Conservation (phyloP, 305 asterid genomes). For the Fraxinus sp. region DNA sequence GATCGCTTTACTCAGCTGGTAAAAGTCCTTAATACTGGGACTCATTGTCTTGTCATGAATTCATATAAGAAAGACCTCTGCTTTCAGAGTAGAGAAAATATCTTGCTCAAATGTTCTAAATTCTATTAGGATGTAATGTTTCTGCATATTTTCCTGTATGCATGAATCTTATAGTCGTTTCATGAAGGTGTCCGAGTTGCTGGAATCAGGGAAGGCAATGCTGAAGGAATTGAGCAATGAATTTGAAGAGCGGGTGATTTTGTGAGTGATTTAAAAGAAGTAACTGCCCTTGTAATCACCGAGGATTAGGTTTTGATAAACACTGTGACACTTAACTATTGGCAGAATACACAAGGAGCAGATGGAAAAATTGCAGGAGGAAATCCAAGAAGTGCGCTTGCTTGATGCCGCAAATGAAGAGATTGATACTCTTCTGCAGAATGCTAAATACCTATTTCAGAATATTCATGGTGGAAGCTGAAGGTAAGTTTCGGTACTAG, state of each 20-base stretch:
- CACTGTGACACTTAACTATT: conserved; percentile 23
- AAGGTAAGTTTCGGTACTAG: conserved; percentile 3
- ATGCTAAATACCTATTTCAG: conserved; percentile 65
- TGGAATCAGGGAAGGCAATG: conserved; percentile 87
- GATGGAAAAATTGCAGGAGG: conserved; percentile 85
- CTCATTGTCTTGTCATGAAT: neutral
- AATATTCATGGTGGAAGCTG: conserved; percentile 47
- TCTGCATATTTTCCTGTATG: conserved; percentile 14
- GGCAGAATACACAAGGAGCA: conserved; percentile 86
- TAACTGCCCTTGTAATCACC: neutral
- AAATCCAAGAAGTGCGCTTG: conserved; percentile 75
- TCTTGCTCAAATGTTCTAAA: conserved; percentile 7
- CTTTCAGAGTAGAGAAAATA: conserved; percentile 7
- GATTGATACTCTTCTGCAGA: conserved; percentile 55
- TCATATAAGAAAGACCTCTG: conserved; percentile 7
- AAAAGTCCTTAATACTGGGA: conserved; percentile 16
- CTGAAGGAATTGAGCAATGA: conserved; percentile 73
- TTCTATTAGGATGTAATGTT: conserved; percentile 1
- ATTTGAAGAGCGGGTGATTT: conserved; percentile 71
- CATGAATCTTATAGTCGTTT: conserved; percentile 27
- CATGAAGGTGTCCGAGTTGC: conserved; percentile 74
- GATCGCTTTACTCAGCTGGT: conserved; percentile 73
- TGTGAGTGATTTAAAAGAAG: conserved; percentile 48
- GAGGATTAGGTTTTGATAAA: conserved; percentile 18
- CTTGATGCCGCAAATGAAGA: conserved; percentile 80